A percentile compares a stretch with the other conserved stretches of the same genome.
phyloP scores from a whole-genome alignment of 768 basidiomycete species.

The Kwoniella sp. region DNA sequence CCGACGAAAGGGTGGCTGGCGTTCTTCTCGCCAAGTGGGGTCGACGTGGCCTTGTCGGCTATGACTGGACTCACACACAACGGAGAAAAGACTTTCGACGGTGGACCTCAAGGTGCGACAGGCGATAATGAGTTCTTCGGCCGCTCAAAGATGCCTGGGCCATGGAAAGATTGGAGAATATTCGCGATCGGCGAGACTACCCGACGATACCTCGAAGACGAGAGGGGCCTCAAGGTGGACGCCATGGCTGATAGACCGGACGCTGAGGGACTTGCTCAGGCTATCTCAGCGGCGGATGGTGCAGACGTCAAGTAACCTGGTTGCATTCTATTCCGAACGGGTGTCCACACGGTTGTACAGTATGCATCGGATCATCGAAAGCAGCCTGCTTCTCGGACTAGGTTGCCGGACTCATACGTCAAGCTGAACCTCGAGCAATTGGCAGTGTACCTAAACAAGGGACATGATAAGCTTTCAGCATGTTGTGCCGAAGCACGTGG shows the following conservation, averaged over 20 bases:
- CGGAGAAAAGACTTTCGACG: not conserved
- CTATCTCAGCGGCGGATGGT: constrained; percentile 1
- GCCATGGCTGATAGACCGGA: constrained; percentile 20
- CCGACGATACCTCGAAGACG: constrained; percentile 12
- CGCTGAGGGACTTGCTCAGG: constrained; percentile 9
- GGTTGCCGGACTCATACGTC: too few relatives aligned
- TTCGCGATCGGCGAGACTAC: constrained; percentile 24
- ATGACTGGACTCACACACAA: not conserved
- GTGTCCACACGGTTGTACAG: too few relatives aligned
- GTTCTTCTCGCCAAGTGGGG: constrained; percentile 21
- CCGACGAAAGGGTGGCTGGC: constrained; percentile 18
- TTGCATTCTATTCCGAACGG: too few relatives aligned
- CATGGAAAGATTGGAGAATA: constrained; percentile 21
- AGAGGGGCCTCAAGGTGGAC: constrained; percentile 15
- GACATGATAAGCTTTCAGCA: too few relatives aligned
- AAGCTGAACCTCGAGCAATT: too few relatives aligned
- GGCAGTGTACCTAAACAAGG: too few relatives aligned
- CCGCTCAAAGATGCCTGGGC: not conserved
- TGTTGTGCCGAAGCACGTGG: too few relatives aligned
- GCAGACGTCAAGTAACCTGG: too few relatives aligned
- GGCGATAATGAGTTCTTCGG: not conserved
- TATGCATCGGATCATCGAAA: too few relatives aligned
- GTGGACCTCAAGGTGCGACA: not conserved
- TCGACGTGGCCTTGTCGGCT: constrained; percentile 4
- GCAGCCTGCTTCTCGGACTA: too few relatives aligned